These are phyloP conservation scores for Lecanoromycetidae sp. DNA, from an alignment of 2,329 filamentous ascomycete genomes.

Conservation along the genomic window DNA sequence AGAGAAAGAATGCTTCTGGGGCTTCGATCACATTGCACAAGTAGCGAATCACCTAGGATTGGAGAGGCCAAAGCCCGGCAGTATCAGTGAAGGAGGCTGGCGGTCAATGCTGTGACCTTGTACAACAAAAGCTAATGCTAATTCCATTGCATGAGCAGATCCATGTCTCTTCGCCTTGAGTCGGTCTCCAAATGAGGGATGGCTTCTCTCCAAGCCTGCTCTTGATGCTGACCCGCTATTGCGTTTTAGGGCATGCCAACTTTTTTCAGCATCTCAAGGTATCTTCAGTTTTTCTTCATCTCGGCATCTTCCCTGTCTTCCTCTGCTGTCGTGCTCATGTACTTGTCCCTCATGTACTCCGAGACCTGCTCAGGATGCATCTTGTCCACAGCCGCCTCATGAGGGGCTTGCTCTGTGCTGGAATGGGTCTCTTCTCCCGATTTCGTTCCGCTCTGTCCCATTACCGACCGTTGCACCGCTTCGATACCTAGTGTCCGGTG, in stretches of 20 bases:
- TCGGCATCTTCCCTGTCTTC: not conserved
- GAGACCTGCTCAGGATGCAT: conserved; percentile 71
- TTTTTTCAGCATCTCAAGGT: no score
- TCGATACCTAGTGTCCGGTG: conserved; percentile 50
- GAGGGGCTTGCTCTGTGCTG: not conserved
- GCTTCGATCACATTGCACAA: conserved; percentile 48
- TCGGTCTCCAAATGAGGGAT: no score
- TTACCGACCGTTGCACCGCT: conserved; percentile 61
- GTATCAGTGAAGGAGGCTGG: conserved; percentile 10
- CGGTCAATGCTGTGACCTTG: conserved; percentile 14
- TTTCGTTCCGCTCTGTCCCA: conserved; percentile 57
- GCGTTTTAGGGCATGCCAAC: no score
- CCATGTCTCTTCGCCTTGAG: no score
- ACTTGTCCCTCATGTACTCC: conserved; percentile 57
- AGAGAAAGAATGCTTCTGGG: conserved; percentile 45
- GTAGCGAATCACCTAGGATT: conserved; percentile 42
- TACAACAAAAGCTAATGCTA: not conserved
- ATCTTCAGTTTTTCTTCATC: not conserved
- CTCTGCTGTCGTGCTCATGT: conserved; percentile 57
- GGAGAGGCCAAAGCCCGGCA: conserved; percentile 24
- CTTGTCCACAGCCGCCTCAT: conserved; percentile 54
- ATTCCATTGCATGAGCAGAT: no score
- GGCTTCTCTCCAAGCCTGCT: no score
- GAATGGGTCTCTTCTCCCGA: conserved; percentile 51
- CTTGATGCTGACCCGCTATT: no score